Percentiles rank a stretch among this genome's conserved stretches.
Evolutionary conservation across 768 basidiomycete genomes (phyloP).

Genomic region (Tylopilus vinaceipallidus): DNA sequence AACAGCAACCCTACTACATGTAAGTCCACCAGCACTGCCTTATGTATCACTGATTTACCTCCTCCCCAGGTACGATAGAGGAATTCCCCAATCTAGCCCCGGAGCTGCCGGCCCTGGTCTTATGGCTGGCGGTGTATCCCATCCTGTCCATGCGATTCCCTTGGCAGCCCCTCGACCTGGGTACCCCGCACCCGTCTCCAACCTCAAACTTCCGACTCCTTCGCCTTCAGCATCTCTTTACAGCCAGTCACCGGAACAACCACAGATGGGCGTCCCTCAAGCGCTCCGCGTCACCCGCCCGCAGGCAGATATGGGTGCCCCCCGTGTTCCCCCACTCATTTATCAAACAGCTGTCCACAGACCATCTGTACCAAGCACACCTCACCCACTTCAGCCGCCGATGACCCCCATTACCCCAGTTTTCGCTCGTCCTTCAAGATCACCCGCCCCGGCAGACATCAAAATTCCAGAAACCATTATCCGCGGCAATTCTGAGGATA

Average conservation of each 20-base stretch:
- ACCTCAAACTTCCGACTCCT: conserved; percentile 56
- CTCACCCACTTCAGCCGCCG: conserved; percentile 75
- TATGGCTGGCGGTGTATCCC: conserved; percentile 37
- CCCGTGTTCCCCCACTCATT: conserved; percentile 32
- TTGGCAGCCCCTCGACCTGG: conserved; percentile 74
- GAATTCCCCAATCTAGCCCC: conserved; percentile 51
- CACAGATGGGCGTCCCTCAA: conserved; percentile 32
- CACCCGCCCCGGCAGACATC: conserved; percentile 39
- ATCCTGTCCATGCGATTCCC: conserved; percentile 35
- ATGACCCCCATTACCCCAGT: conserved; percentile 77
- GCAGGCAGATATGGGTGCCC: conserved; percentile 15
- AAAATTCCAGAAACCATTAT: conserved; percentile 58
- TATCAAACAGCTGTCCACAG: conserved; percentile 30
- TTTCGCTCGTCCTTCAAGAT: conserved; percentile 61
- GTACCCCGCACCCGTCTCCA: conserved; percentile 68
- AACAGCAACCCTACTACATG: conserved; percentile 67
- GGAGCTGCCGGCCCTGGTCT: conserved; percentile 51
- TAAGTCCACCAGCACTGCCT: conserved; percentile 37
- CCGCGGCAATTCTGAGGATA: conserved; percentile 66
- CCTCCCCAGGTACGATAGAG: conserved; percentile 55
- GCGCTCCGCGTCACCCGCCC: conserved; percentile 21
- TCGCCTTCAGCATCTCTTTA: conserved; percentile 39
- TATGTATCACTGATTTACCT: conserved; percentile 7
- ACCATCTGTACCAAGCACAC: conserved; percentile 46
- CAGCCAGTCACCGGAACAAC: conserved; percentile 14